Evolutionary conservation across 768 basidiomycete genomes (phyloP), one percentile per base, ranked within the genome.

Genomic region (Tricholoma terreum): DNA sequence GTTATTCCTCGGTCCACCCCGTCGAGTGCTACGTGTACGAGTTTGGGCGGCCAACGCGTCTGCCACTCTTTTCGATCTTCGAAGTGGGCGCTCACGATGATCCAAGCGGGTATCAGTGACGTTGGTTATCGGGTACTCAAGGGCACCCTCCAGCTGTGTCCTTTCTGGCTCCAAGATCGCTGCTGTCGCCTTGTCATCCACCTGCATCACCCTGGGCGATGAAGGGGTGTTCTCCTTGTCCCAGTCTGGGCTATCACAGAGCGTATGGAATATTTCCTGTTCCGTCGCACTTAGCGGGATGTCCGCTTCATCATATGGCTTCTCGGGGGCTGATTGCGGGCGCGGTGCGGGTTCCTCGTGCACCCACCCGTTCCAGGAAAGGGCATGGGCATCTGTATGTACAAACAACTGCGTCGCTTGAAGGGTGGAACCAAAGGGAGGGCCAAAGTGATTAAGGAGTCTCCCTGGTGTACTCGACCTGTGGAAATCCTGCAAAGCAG

Each of bases 11-110:
- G 75, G 71, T 6, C 72, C 68, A 46, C 78, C 76, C 59, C 77
- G 71, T 57, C 74, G 71, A 36, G 74, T 73, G 30, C 27, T 14
- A 38, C 77, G 74, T 52, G 75, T 76, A 43, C 75, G 76, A 50
- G 75, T 74, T 36, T 81, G 77, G 7, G 80, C 79, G 48, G 80
- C 80, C 43, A 77, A 73, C 15, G 83, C 81, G 57, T 82, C 77
- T 30, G 86, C 86, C 19, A 89, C 87, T 46, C 89, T 76, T 72
- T 84, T 87, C 58, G 89, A 90, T 58, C 87, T 77, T 27, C 85
- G 75, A 53, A 85, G 64, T 0, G 80, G 78, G 43, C 72, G 74
- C 38, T 73, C 75, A 36, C 54, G 24, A 35, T 58, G 56, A 36
- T 56, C 62, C 0, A 22, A 49, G 8, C 53, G 45, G 30, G 21